phyloP scores from a whole-genome alignment of 140 eudicot species.

The Artemisia princeps region DNA sequence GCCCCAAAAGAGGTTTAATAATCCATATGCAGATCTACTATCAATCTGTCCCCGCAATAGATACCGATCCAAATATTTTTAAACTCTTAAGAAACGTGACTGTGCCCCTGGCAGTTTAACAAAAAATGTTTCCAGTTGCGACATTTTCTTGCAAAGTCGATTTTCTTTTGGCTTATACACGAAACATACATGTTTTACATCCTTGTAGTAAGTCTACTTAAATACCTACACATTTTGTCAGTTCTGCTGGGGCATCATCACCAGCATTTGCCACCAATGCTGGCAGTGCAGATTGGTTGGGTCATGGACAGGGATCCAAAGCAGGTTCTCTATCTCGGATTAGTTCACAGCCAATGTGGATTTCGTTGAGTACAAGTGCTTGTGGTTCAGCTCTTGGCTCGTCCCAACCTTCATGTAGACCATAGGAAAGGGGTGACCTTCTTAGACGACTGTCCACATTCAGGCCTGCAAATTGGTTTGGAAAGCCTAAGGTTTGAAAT shows the following conservation, averaged over 20 bases:
- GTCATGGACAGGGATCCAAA: slow-evolving; percentile 78
- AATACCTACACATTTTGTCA: slow-evolving; percentile 16
- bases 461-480: slow-evolving; percentile 72
- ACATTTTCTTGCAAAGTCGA: no score
- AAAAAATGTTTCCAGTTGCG: no score
- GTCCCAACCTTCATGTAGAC: slow-evolving; percentile 93
- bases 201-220: no score
- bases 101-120: no score
- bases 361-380: slow-evolving; percentile 63
- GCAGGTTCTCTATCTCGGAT: slow-evolving; percentile 62
- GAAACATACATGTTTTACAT: no score
- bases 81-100: no score
- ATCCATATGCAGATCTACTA: no score
- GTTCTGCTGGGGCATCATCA: slow-evolving; percentile 93
- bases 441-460: slow-evolving; percentile 78
- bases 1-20: no score
- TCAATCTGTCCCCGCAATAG: no score
- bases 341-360: slow-evolving; percentile 57
- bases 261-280: slow-evolving; percentile 78
- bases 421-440: slow-evolving; percentile 96
- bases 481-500: slow-evolving; percentile 74
- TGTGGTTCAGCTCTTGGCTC: slow-evolving; percentile 86
- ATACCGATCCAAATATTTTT: no score
- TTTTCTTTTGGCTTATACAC: no score
- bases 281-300: slow-evolving; percentile 73